These are phyloP conservation scores for Calonectria hawksworthii DNA, from an alignment of 2,329 filamentous ascomycete genomes.

Conservation along the genomic window DNA sequence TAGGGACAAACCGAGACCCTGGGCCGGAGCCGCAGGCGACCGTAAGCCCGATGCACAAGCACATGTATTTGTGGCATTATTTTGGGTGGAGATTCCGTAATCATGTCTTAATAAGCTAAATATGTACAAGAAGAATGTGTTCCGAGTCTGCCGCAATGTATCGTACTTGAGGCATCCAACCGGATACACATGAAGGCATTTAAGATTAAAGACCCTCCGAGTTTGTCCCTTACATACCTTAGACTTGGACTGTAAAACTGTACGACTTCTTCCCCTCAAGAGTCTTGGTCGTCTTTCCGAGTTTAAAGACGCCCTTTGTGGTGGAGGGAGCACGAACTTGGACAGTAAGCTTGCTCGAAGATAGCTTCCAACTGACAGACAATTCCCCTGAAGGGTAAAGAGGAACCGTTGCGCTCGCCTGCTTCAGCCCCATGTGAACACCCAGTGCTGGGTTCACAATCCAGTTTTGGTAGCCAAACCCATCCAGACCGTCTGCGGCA, in stretches of 20 bases:
- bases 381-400: background rate
- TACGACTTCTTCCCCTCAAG: constrained; percentile 4
- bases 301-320: background rate
- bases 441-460: constrained; percentile 9
- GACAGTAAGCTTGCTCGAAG: background rate
- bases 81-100: background rate
- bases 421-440: background rate
- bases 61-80: background rate
- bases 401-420: constrained; percentile 1
- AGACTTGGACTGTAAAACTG: background rate
- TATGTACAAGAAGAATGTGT: background rate
- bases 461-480: constrained; percentile 19
- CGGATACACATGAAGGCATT: too few species aligned
- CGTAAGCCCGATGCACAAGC: background rate
- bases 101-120: background rate
- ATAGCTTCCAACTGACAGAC: background rate
- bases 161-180: background rate
- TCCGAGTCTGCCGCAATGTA: background rate
- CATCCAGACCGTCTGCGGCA: background rate
- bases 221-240: background rate
- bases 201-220: background rate
- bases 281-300: background rate
- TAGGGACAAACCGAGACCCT: background rate
- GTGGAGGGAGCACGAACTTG: background rate
- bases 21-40: background rate